These are phyloP conservation scores for Serendipita vermifera DNA, from an alignment of 768 basidiomycete species.

Conservation along the genomic window DNA sequence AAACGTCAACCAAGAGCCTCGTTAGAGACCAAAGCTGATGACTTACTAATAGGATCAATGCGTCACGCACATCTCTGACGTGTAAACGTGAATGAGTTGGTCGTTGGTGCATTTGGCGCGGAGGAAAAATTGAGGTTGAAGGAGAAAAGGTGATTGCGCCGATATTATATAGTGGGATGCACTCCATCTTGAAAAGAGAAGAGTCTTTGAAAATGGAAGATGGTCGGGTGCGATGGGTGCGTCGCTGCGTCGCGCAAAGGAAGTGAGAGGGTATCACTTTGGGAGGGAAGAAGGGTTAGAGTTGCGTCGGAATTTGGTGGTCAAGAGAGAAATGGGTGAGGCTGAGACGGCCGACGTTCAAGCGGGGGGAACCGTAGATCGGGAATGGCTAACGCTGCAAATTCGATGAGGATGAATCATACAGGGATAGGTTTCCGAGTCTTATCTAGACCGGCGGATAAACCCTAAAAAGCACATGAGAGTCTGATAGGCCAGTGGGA, in stretches of 20 bases:
- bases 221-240: background rate
- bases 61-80: conserved; percentile 51
- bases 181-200: conserved; percentile 5
- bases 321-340: background rate
- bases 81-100: conserved; percentile 54
- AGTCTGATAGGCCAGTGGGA: no score
- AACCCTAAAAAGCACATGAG: no score
- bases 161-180: conserved; percentile 4
- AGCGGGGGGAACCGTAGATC: background rate
- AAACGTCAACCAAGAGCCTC: background rate
- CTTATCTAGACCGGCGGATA: no score
- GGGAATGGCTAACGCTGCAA: no score
- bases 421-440: no score
- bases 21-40: background rate
- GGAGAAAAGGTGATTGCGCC: conserved; percentile 2
- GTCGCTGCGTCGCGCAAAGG: conserved; percentile 2
- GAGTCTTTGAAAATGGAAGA: conserved; percentile 3
- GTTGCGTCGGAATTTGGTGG: conserved; percentile 9
- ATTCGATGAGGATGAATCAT: no score
- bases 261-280: background rate
- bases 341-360: conserved; percentile 4
- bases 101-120: conserved; percentile 38
- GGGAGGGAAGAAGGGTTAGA: background rate
- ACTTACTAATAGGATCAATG: conserved; percentile 40
- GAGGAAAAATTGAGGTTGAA: conserved; percentile 26